Evolutionary conservation across 306 rosid species (phyloP).

Genomic region (Adenanthera pavonina): DNA sequence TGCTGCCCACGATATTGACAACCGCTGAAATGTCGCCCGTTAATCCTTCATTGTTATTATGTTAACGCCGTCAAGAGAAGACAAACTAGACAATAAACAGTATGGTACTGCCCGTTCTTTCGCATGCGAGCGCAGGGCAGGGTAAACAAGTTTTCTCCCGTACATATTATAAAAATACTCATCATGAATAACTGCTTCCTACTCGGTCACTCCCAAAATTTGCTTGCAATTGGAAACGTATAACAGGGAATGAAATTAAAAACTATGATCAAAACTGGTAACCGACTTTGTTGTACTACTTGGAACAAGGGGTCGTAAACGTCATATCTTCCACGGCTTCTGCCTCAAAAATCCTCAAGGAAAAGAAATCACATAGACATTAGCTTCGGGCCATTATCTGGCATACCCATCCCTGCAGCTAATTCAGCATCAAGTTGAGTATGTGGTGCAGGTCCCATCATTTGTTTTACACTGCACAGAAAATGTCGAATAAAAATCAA

Average conservation of each 20-base stretch:
- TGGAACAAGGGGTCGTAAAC: neutral
- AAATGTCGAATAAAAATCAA: slow-evolving; percentile 29
- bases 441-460: slow-evolving; percentile 92
- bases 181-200: neutral
- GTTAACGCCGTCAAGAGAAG: no score
- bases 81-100: no score
- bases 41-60: no score
- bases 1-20: no score
- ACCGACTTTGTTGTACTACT: neutral
- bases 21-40: no score
- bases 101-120: no score
- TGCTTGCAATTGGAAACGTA: neutral
- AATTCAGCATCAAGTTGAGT: slow-evolving; percentile 91
- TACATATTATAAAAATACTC: neutral
- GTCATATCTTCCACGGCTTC: neutral
- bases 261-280: neutral
- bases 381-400: slow-evolving; percentile 92
- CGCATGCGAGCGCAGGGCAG: no score
- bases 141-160: no score
- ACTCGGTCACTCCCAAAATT: neutral
- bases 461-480: slow-evolving; percentile 62
- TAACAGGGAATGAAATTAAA: neutral
- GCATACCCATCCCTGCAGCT: slow-evolving; percentile 98
- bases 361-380: slow-evolving; percentile 62
- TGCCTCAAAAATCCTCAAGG: neutral